Base-by-base conservation (phyloP, 1,284 basidiomycete species). In the Volvariella surrecta region DNA sequence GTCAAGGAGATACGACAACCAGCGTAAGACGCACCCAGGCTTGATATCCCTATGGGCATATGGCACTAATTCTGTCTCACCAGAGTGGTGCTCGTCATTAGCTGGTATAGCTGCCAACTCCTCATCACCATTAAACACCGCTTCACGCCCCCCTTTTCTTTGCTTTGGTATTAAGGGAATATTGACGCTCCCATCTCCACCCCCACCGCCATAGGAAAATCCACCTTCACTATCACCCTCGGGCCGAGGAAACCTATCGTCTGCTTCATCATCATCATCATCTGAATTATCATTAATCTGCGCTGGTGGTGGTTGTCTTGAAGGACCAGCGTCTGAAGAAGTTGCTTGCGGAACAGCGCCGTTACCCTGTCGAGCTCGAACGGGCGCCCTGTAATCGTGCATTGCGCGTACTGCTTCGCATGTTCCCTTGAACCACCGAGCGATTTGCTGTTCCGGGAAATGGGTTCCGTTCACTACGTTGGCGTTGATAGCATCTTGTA, bases 31-130 rank as follows among this genome's bases (percentile, higher is more conserved):
- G 55, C 45, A 92, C 90, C 85, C 93, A 32, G 95, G 96, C 66
- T 99, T 99, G 56, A 99, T 72, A 65, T 99, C 95, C 47, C 96
- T 73, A 66, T 99, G 96, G 0, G 95, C 94, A 60, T 96, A 99
- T 0, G 96, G 92, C 4, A 92, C 75, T 7, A 85, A 53, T 44
- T 79, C 76, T 2, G 63, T 66, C 48, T 73, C 64, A 4, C 67
- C 70, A 1, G 59, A 50, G 56, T 52, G 32, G 59, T 52, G 40
- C 60, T 60, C 15, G 55, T 60, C 28, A 58, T 49, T 32, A 55
- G 54, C 20, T 64, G 58, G 37, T 52, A 50, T 54, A 55, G 60
- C n/a, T 66, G 6, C 61, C 37, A 71, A 53, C 52, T 89, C 87
- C 49, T 84, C 80, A 45, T 89, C 85, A 0, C 80, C 81, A 51